phyloP scores from a whole-genome alignment of 2,329 filamentous ascomycete genomes.

The Pseudopithomyces maydicus region DNA sequence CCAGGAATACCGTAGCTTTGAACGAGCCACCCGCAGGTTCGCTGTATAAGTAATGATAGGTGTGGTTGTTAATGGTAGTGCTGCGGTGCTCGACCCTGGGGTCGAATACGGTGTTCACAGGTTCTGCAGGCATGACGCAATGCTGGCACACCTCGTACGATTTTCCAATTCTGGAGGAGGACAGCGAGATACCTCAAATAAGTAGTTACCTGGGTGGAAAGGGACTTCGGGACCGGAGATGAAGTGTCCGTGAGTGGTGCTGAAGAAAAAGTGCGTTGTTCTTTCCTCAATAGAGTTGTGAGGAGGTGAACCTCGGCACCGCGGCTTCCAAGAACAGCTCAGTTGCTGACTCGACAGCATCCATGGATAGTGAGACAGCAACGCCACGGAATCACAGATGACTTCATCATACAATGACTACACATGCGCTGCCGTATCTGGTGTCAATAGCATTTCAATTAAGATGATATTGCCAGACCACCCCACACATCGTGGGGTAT shows the following conservation, averaged over 20 bases:
- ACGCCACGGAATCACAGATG: background rate
- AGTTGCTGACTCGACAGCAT: too few species aligned
- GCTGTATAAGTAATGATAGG: constrained; percentile 67
- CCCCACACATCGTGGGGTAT: constrained; percentile 18
- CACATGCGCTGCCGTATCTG: constrained; percentile 2
- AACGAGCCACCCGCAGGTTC: constrained; percentile 50
- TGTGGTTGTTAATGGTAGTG: constrained; percentile 68
- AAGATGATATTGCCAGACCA: background rate
- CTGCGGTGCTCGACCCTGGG: constrained; percentile 68
- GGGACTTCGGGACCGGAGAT: background rate
- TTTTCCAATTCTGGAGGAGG: constrained; percentile 13
- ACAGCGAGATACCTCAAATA: background rate
- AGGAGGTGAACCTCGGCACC: constrained; percentile 10
- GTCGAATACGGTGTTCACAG: constrained; percentile 68
- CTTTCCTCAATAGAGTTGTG: background rate
- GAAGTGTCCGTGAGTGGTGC: background rate
- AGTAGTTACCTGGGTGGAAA: background rate
- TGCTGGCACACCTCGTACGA: constrained; percentile 6
- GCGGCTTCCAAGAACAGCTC: constrained; percentile 1
- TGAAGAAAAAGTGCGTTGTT: background rate
- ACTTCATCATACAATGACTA: constrained; percentile 4
- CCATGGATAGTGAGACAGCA: background rate
- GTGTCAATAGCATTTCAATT: constrained; percentile 9
- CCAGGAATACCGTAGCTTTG: constrained; percentile 60
- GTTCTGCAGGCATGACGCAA: constrained; percentile 60